These are phyloP conservation scores for Arabis alpina DNA, from an alignment of 345 rosid species.

Conservation along the genomic window DNA sequence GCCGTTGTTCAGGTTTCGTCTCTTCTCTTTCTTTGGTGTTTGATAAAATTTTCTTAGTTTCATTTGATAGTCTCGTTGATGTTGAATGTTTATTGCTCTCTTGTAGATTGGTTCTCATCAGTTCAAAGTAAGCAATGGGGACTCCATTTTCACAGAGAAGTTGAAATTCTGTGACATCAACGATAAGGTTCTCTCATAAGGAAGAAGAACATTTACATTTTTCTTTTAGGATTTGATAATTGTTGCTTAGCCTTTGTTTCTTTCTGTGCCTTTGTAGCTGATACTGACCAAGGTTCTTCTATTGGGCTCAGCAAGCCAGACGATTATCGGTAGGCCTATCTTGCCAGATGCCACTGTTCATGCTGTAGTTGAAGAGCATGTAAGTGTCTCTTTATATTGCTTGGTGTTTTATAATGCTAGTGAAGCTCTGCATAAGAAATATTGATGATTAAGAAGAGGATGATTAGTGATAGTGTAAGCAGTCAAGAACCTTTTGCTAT, in stretches of 20 bases:
- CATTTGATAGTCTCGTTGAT: conserved; percentile 9
- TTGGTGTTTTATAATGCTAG: background rate
- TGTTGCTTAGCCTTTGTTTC: background rate
- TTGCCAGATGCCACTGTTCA: conserved; percentile 84
- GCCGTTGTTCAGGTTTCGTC: conserved; percentile 86
- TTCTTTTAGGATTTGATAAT: background rate
- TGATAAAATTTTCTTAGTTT: background rate
- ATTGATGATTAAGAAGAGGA: conserved; percentile 1
- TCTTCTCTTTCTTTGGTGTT: conserved; percentile 3
- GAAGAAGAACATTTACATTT: background rate
- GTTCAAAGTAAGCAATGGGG: conserved; percentile 94
- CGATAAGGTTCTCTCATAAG: conserved; percentile 64
- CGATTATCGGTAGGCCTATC: conserved; percentile 84
- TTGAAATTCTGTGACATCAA: conserved; percentile 93
- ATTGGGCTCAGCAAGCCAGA: conserved; percentile 74
- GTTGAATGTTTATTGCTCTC: background rate
- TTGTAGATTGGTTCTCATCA: conserved; percentile 88
- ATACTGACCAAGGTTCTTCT: conserved; percentile 82
- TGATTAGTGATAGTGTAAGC: conserved; percentile 1
- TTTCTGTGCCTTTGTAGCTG: conserved; percentile 56
- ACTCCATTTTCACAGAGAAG: conserved; percentile 77
- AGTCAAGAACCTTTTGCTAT: background rate
- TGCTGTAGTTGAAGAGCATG: conserved; percentile 98
- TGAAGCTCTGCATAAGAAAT: background rate
- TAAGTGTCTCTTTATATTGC: conserved; percentile 49